A percentile compares a stretch with the other conserved stretches of the same genome.
Conservation (phyloP, 2,329 filamentous ascomycete species). For the Paracoccidioides brasiliensis region DNA sequence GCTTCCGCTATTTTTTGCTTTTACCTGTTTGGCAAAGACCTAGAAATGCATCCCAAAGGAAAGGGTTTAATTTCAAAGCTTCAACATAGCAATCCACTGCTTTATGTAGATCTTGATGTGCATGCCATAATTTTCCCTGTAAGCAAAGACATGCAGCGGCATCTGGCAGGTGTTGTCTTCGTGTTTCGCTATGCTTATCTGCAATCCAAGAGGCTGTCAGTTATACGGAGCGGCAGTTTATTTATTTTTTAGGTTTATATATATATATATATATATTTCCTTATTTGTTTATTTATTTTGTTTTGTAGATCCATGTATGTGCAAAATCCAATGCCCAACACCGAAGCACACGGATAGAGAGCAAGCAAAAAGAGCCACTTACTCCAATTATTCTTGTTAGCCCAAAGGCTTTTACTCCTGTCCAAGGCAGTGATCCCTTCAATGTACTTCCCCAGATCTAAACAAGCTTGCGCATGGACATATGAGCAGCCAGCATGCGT, state of each 20-base stretch:
- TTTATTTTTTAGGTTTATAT: too few relatives aligned
- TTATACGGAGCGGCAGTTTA: too few relatives aligned
- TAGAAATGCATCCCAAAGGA: constrained; percentile 96
- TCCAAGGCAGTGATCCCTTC: constrained; percentile 78
- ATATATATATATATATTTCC: too few relatives aligned
- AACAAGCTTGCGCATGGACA: constrained; percentile 78
- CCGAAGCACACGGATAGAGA: neutral
- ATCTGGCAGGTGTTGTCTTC: constrained; percentile 65
- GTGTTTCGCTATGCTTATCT: constrained; percentile 62
- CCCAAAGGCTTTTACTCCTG: constrained; percentile 65
- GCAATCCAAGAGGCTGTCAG: constrained; percentile 1
- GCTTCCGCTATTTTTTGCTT: neutral
- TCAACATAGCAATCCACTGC: constrained; percentile 81
- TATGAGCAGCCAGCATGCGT: constrained; percentile 77
- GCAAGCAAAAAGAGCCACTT: constrained; percentile 29
- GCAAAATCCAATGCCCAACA: too few relatives aligned
- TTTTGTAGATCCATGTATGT: neutral
- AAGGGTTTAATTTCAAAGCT: constrained; percentile 76
- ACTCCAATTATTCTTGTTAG: constrained; percentile 61
- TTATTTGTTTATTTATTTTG: too few relatives aligned
- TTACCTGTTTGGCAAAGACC: constrained; percentile 66
- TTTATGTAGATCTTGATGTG: constrained; percentile 65
- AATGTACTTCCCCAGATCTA: constrained; percentile 62
- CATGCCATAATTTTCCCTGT: constrained; percentile 75
- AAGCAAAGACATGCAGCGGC: constrained; percentile 71